Conservation (phyloP, 306 rosid genomes). For the Adenanthera pavonina region DNA sequence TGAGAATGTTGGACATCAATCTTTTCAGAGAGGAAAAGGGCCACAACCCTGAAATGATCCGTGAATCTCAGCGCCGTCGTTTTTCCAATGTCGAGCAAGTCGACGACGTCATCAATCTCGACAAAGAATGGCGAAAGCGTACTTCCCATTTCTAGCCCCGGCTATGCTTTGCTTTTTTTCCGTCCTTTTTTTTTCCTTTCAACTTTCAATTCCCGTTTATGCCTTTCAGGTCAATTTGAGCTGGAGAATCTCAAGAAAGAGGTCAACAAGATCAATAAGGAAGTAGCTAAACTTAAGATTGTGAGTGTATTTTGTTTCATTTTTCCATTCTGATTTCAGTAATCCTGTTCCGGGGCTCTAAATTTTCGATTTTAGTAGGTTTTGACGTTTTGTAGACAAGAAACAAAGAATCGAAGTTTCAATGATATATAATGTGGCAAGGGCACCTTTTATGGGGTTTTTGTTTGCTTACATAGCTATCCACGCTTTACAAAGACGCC, state of each 20-base stretch:
- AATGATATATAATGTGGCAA: background rate
- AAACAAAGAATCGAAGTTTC: background rate
- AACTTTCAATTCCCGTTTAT: background rate
- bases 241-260: constrained; percentile 75
- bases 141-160: background rate
- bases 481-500: background rate
- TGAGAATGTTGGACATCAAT: constrained; percentile 80
- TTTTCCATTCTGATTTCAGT: background rate
- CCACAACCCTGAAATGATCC: constrained; percentile 77
- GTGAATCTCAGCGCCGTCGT: constrained; percentile 97
- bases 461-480: background rate
- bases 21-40: constrained; percentile 91
- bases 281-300: constrained; percentile 66
- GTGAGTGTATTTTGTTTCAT: constrained; percentile 40
- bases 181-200: no score
- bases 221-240: constrained; percentile 69
- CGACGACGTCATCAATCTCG: constrained; percentile 83
- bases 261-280: constrained; percentile 79
- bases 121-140: constrained; percentile 94
- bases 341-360: background rate
- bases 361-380: background rate
- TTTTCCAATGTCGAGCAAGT: constrained; percentile 73
- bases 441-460: background rate
- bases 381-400: background rate
- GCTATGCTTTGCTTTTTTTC: background rate